phyloP scores from a whole-genome alignment of 1,284 basidiomycete genomes.

The Tetrapyrgos nigripes region DNA sequence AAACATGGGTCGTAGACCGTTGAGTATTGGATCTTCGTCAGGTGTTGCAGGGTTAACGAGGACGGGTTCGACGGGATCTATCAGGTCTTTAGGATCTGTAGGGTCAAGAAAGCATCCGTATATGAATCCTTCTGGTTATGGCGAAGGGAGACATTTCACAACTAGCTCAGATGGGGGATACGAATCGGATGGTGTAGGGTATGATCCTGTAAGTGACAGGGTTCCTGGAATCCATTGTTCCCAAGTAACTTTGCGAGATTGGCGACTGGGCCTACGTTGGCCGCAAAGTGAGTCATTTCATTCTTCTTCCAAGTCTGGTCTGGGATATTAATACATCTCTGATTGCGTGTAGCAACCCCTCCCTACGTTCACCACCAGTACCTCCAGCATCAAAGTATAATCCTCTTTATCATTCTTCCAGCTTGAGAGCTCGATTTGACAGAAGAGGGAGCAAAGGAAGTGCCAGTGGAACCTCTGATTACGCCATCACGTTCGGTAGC shows the following conservation, averaged over 20 bases:
- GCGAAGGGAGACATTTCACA: neutral
- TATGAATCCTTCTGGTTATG: neutral
- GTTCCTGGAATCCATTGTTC: slow-evolving; percentile 68
- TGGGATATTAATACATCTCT: neutral
- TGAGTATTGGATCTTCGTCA: neutral
- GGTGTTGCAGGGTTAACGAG: slow-evolving; percentile 10
- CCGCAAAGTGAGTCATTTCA: slow-evolving; percentile 51
- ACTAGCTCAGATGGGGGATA: slow-evolving; percentile 7
- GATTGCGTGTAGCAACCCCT: slow-evolving; percentile 29
- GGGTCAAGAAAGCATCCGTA: neutral
- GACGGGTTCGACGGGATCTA: slow-evolving; percentile 14
- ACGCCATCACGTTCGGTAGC: neutral
- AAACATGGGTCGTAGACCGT: neutral
- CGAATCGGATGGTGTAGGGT: slow-evolving; percentile 23
- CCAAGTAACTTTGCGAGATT: slow-evolving; percentile 70
- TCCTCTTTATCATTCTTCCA: neutral
- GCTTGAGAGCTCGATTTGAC: neutral
- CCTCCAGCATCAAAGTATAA: slow-evolving; percentile 29
- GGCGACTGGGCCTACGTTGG: slow-evolving; percentile 60
- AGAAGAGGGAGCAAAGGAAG: neutral
- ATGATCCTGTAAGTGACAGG: slow-evolving; percentile 56
- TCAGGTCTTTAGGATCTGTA: slow-evolving; percentile 4
- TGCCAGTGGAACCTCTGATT: neutral
- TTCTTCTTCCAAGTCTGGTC: neutral
- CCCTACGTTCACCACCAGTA: slow-evolving; percentile 26